These are phyloP conservation scores for Suhomyces terraborum DNA, from an alignment of 1,139 yeast species.

Conservation along the genomic window DNA sequence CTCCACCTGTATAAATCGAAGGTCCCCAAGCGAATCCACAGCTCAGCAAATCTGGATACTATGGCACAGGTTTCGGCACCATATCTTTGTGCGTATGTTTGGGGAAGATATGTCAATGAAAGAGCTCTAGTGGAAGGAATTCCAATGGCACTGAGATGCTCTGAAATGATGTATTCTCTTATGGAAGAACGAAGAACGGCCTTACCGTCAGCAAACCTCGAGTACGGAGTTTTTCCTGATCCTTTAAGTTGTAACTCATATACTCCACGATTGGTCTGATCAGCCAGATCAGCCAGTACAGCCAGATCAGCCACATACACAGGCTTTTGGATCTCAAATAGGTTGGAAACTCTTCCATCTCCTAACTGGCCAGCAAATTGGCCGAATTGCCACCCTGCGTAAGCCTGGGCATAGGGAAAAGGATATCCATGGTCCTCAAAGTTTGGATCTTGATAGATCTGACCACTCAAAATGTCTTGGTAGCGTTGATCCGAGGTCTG, in stretches of 20 bases:
- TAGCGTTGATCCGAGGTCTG: conserved; percentile 48
- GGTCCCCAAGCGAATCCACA: conserved; percentile 89
- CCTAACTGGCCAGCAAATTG: conserved; percentile 96
- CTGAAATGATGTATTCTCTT: conserved; percentile 85
- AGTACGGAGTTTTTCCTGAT: conserved; percentile 86
- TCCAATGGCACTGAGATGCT: conserved; percentile 76
- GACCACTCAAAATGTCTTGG: conserved; percentile 64
- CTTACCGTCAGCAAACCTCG: conserved; percentile 95
- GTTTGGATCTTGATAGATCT: conserved; percentile 32
- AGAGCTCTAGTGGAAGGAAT: conserved; percentile 87
- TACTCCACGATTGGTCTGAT: conserved; percentile 25
- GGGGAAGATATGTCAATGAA: conserved; percentile 69
- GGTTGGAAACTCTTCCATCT: conserved; percentile 85
- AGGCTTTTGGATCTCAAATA: conserved; percentile 60
- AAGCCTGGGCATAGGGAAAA: conserved; percentile 85
- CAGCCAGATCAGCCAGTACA: conserved; percentile 15
- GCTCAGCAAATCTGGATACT: conserved; percentile 79
- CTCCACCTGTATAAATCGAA: conserved; percentile 82
- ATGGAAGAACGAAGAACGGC: conserved; percentile 88
- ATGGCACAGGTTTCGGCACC: conserved; percentile 81
- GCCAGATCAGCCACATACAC: conserved; percentile 23
- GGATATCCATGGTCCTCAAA: conserved; percentile 45
- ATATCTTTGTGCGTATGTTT: conserved; percentile 73
- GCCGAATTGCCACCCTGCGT: conserved; percentile 97
- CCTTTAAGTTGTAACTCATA: conserved; percentile 88